A percentile compares a stretch with the other conserved stretches of the same genome.
Evolutionary conservation across 2,329 filamentous ascomycete species (phyloP).

Genomic region (Aspergillus fijiensis): DNA sequence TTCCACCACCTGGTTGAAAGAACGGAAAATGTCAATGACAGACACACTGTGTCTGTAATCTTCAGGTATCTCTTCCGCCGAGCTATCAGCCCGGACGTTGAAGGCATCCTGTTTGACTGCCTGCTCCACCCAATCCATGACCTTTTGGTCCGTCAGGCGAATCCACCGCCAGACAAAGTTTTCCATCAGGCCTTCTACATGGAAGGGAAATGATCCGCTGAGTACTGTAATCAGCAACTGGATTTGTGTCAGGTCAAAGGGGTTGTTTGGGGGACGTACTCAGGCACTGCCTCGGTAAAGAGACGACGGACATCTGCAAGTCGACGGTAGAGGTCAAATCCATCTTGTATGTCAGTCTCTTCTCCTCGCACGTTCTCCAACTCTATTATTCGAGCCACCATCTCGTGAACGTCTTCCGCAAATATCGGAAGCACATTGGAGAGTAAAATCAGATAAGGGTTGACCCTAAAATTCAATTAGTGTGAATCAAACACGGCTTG

Average conservation of each 20-base stretch:
- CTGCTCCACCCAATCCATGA: conserved; percentile 81
- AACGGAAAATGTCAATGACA: conserved; percentile 86
- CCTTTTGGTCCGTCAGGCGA: conserved; percentile 71
- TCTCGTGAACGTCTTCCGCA: conserved; percentile 81
- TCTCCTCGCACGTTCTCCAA: conserved; percentile 66
- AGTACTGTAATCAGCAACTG: conserved; percentile 21
- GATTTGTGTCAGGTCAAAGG: neutral
- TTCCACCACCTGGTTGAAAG: conserved; percentile 89
- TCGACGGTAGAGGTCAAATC: conserved; percentile 89
- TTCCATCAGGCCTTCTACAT: conserved; percentile 80
- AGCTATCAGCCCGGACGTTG: conserved; percentile 66
- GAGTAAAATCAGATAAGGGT: conserved; percentile 69
- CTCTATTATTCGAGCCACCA: conserved; percentile 77
- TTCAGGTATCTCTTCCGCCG: conserved; percentile 65
- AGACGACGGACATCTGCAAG: conserved; percentile 80
- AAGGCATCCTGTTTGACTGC: conserved; percentile 91
- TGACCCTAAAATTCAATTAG: conserved; percentile 45
- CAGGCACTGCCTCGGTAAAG: conserved; percentile 72
- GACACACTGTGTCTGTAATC: conserved; percentile 90
- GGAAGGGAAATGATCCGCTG: conserved; percentile 72
- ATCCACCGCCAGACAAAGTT: conserved; percentile 98
- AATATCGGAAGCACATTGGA: conserved; percentile 85
- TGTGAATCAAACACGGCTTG: conserved; percentile 37
- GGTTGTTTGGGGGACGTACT: conserved; percentile 33
- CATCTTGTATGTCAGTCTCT: conserved; percentile 85